Evolutionary conservation across 495 filamentous ascomycete genomes (phyloP).

Genomic region (Aspergillus conjunctus): DNA sequence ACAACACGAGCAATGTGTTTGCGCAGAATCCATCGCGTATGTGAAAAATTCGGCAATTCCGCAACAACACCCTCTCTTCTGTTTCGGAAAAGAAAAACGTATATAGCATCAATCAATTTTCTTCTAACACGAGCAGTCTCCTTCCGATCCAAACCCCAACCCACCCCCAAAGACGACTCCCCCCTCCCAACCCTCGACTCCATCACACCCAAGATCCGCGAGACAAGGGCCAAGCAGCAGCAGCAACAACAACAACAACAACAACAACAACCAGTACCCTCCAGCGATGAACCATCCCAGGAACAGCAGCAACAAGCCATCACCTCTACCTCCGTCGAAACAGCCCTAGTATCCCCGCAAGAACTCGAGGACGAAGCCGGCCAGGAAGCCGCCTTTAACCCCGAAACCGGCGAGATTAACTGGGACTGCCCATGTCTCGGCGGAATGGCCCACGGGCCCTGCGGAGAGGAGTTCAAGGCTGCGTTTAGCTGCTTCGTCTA

Average conservation of each 20-base stretch:
- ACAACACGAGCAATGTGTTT: conserved; percentile 86
- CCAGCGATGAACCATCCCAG: background rate
- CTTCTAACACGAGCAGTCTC: conserved; percentile 32
- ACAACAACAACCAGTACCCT: conserved; percentile 8
- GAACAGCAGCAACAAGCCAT: background rate
- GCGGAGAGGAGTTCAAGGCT: conserved; percentile 88
- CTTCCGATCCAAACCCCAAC: conserved; percentile 29
- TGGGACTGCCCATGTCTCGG: conserved; percentile 99
- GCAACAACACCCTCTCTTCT: conserved; percentile 1
- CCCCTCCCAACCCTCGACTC: conserved; percentile 48
- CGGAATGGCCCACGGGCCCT: conserved; percentile 96
- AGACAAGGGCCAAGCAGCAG: conserved; percentile 26
- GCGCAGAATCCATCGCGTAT: conserved; percentile 78
- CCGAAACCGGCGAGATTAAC: conserved; percentile 98
- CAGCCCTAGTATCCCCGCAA: conserved; percentile 37
- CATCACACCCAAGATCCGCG: conserved; percentile 45
- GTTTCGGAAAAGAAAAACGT: background rate
- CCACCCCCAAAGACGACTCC: conserved; percentile 34
- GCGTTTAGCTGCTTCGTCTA: conserved; percentile 98
- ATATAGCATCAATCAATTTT: background rate
- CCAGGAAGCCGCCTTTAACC: conserved; percentile 91
- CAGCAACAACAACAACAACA: conserved; percentile 1
- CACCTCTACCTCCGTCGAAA: conserved; percentile 12
- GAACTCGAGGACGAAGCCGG: conserved; percentile 78
- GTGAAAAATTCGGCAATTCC: conserved; percentile 33